Evolutionary conservation across 2,329 filamentous ascomycete genomes (phyloP), one percentile per base, ranked within the genome.

Genomic region (Fusarium pseudonygamai): DNA sequence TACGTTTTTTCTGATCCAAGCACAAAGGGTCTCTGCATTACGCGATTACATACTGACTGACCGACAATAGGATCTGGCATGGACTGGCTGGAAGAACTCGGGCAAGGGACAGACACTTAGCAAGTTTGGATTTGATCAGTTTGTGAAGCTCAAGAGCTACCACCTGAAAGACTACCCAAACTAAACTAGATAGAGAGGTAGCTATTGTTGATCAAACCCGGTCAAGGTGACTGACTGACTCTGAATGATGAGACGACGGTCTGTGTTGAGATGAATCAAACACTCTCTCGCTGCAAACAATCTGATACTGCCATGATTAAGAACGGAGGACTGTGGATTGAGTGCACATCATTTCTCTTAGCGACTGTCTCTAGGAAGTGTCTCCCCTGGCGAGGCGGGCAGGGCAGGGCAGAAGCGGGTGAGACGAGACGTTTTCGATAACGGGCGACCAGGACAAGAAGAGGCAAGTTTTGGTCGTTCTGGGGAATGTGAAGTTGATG

Each of bases 1-100:
- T 96, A 89, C 87, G 93, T 74, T 58, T 53, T 53, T 53, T 43
- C 49, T 68, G 34, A 37, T 26, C 45, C 39, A 36, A 64, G 26
- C 52, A 72, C 60, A 74, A 59, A 71, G 49, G 34, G 45, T 37
- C 15, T 60, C 36, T 46, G 40, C 55, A 49, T 42, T 46, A 32
- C 60, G 56, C 50, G 56, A 67, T 63, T 52, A 59, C 59, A 69
- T 46, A 59, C 59, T 69, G 71, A 65, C 78, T 78, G 49, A 71
- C 63, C 18, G 55, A 39, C 39, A 58, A 69, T 42, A 96, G 93
- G 94, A 97, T 82, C 89, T 97, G 75, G 94, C 95, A n/a, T 97
- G 94, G 94, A 96, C 95, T 6, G 96, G 96, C 16, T 98, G 95
- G 95, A 98, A 98, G 86, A 95, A 97, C 81, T 97, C 95, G 69